A percentile compares a stretch with the other conserved stretches of the same genome.
Evolutionary conservation across 768 basidiomycete genomes (phyloP).

Genomic region (Auricularia auricula-judae): DNA sequence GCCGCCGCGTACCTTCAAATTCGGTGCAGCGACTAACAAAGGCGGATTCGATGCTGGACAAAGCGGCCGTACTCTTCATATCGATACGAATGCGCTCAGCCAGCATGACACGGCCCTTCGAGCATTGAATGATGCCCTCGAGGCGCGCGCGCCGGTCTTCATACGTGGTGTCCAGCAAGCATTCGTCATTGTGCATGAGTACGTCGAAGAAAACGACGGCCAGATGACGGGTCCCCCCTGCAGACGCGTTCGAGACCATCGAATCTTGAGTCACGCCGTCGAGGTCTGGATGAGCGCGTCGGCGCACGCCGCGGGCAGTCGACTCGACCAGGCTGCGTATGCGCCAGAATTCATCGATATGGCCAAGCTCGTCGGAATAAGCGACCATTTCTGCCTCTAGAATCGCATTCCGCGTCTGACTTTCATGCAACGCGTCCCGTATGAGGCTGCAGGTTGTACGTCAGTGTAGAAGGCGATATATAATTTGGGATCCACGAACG

Average conservation of each 20-base stretch:
- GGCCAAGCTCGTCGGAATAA: conserved; percentile 42
- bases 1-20: conserved; percentile 32
- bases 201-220: conserved; percentile 85
- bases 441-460: conserved; percentile 36
- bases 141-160: conserved; percentile 46
- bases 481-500: conserved; percentile 15
- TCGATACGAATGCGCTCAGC: conserved; percentile 44
- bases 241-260: conserved; percentile 28
- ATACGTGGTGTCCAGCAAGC: conserved; percentile 48
- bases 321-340: conserved; percentile 48
- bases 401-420: conserved; percentile 21
- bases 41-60: conserved; percentile 25
- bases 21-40: conserved; percentile 44
- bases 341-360: conserved; percentile 74
- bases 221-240: conserved; percentile 39
- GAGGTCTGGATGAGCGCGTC: conserved; percentile 1
- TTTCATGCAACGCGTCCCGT: conserved; percentile 35
- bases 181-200: conserved; percentile 52
- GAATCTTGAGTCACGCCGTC: conserved; percentile 25
- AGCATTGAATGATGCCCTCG: conserved; percentile 39
- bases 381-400: conserved; percentile 89
- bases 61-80: conserved; percentile 14
- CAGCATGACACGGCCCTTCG: conserved; percentile 55
- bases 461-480: not conserved
- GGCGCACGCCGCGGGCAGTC: conserved; percentile 47